phyloP scores from a whole-genome alignment of 345 rosid genomes.

The Populus deltoides region DNA sequence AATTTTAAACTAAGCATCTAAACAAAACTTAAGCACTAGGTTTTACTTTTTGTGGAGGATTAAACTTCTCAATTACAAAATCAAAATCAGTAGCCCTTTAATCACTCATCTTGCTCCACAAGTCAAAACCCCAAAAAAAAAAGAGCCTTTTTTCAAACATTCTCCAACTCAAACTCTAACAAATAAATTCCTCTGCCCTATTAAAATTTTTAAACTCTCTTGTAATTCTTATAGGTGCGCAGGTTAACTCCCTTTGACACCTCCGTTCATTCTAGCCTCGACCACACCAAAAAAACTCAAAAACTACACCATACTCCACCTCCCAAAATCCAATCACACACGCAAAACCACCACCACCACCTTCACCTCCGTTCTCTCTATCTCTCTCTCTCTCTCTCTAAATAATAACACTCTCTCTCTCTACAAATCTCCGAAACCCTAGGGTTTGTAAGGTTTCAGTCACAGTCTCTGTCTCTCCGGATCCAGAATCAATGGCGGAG shows the following conservation, averaged over 20 bases:
- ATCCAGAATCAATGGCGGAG: constrained; percentile 26
- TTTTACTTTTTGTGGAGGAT: too few species aligned
- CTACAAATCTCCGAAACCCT: background rate
- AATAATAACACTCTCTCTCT: background rate
- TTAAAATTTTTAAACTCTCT: background rate
- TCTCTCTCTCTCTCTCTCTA: background rate
- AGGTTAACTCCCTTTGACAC: background rate
- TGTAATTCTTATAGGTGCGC: background rate
- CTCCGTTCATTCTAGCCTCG: background rate
- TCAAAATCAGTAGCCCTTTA: too few species aligned
- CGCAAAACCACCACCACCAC: background rate
- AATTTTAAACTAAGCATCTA: too few species aligned
- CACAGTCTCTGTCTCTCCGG: background rate
- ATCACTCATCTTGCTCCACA: too few species aligned
- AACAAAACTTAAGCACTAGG: too few species aligned
- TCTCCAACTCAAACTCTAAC: too few species aligned
- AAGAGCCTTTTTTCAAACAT: too few species aligned
- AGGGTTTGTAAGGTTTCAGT: background rate
- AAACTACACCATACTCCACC: background rate
- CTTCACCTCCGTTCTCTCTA: background rate
- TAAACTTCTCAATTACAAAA: too few species aligned
- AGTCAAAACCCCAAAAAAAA: too few species aligned
- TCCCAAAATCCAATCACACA: background rate
- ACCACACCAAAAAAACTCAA: background rate
- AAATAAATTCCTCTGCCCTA: too few species aligned